phyloP scores from a whole-genome alignment of 495 filamentous ascomycete species.

The Xylaria curta region DNA sequence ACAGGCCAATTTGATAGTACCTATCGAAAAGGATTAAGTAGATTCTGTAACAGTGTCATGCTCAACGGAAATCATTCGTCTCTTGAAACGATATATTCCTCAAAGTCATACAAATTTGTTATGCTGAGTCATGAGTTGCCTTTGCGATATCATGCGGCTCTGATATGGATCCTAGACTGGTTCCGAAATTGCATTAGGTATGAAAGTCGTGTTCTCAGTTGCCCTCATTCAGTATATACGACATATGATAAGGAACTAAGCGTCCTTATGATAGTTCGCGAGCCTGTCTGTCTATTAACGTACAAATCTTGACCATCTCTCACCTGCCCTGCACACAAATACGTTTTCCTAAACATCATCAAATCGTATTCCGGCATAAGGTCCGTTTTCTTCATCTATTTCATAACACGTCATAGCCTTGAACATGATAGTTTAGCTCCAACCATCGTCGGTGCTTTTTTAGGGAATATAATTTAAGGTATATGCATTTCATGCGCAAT shows the following conservation, averaged over 20 bases:
- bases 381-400: neutral
- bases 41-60: neutral
- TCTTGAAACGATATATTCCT: too few relatives aligned
- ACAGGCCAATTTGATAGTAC: too few relatives aligned
- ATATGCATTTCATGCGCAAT: neutral
- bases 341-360: neutral
- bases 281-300: neutral
- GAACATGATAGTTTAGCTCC: neutral
- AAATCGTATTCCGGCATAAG: neutral
- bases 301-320: neutral
- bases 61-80: too few relatives aligned
- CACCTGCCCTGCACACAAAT: neutral
- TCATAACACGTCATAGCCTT: neutral
- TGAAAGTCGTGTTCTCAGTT: neutral
- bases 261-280: neutral
- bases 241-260: neutral
- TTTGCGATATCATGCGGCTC: neutral
- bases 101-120: neutral
- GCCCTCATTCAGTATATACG: neutral
- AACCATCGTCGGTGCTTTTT: neutral
- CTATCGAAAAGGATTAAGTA: neutral
- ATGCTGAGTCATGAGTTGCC: neutral
- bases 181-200: neutral
- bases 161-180: neutral
- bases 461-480: neutral